Percentiles rank a stretch among this genome's conserved stretches.
These are phyloP conservation scores for Saccharomycopsis capsularis DNA, from an alignment of 805 yeast species.

Conservation along the genomic window DNA sequence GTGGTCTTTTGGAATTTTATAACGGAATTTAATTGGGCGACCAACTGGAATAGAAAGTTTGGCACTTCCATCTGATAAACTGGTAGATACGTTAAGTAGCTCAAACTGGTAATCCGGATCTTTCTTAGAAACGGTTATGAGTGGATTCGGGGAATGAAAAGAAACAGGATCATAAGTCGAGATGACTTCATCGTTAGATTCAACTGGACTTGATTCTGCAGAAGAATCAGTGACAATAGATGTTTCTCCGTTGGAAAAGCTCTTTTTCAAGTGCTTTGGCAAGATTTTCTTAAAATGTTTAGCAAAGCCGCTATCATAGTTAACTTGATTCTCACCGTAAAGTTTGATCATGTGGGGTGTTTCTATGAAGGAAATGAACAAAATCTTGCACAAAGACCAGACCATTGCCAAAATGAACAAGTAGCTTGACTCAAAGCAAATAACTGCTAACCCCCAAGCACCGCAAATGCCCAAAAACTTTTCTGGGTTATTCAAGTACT, in stretches of 20 bases:
- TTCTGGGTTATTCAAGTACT: slow-evolving; percentile 79
- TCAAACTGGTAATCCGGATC: slow-evolving; percentile 28
- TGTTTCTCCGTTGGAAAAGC: background rate
- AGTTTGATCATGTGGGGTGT: slow-evolving; percentile 70
- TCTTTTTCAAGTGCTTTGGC: background rate
- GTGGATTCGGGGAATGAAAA: background rate
- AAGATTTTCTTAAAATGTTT: slow-evolving; percentile 19
- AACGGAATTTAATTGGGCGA: slow-evolving; percentile 44
- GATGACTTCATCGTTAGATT: background rate
- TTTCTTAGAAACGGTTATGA: background rate
- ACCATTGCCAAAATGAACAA: slow-evolving; percentile 47
- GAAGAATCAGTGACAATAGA: background rate
- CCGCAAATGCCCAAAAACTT: slow-evolving; percentile 73
- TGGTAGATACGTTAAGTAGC: slow-evolving; percentile 22
- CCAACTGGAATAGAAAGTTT: slow-evolving; percentile 36
- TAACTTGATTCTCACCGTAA: slow-evolving; percentile 58
- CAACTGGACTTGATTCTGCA: background rate
- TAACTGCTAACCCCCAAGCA: slow-evolving; percentile 62
- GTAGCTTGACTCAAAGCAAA: slow-evolving; percentile 45
- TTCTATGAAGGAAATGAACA: slow-evolving; percentile 68
- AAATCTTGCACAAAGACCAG: slow-evolving; percentile 61
- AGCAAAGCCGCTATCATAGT: slow-evolving; percentile 21
- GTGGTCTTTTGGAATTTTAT: slow-evolving; percentile 47
- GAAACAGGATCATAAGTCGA: background rate
- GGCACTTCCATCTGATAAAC: slow-evolving; percentile 18